Evolutionary conservation across 768 basidiomycete genomes (phyloP), one percentile per base, ranked within the genome.

Genomic region (Kwoniella dejecticola): DNA sequence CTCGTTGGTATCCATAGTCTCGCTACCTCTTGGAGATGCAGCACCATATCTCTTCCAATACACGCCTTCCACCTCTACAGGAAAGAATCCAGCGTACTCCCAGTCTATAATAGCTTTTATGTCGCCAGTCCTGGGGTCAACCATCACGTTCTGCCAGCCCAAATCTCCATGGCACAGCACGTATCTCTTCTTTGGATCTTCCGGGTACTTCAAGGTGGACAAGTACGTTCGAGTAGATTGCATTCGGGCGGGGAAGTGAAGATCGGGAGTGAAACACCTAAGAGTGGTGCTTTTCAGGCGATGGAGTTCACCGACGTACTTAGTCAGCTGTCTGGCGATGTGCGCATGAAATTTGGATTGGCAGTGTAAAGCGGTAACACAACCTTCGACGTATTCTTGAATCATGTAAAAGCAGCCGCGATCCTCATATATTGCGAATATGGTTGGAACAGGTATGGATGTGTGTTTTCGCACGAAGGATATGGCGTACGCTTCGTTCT

Each of bases 71-170:
- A 60, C 13, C 31, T 52, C 58, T 4, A 24, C 38, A 11, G 63
- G 63, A 27, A 49, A 60, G 26, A 64, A 64, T 10, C 63, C 63
- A 12, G 63, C 63, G 60, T 55, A 64, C 53, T 64, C 63, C 63
- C 63, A 64, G 31, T 64, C 63, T 3, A 64, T 13, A 8, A 64
- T 38, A 21, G 33, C 45, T 19, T 49, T 48, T 52, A 64, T 46
- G 5, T 64, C 38, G 6, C 24, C 42, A 15, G 57, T 60, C 8
- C 42, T 27, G 10, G 57, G 52, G 44, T 64, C 52, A 23, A 64
- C 26, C 23, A 64, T 48, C 4, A 64, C 21, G 27, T 64, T 64
- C 15, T 55, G 45, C 52, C 45, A 48, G 27, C 33, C 47, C 4
- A 64, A 19, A 24, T 64, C 63, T 24, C 63, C 63, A 55, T 64